Conservation (phyloP, 2,329 filamentous ascomycete genomes). For the Diaporthe citri region DNA sequence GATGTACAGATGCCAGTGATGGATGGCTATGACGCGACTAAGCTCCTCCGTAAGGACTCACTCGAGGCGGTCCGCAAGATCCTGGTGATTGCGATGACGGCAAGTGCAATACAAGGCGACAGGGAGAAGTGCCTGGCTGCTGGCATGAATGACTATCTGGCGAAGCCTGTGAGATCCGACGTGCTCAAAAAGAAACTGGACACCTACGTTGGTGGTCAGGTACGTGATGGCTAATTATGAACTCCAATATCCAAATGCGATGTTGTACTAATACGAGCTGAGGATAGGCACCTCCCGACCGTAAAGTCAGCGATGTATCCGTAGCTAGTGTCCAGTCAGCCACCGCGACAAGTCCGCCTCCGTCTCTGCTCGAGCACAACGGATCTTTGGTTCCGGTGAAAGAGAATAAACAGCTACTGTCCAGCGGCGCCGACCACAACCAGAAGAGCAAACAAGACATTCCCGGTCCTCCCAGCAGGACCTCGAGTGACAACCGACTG, state of each 20-base stretch:
- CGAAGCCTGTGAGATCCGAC: constrained; percentile 92
- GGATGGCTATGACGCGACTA: constrained; percentile 92
- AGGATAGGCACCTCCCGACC: constrained; percentile 36
- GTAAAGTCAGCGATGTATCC: constrained; percentile 37
- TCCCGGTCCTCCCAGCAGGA: constrained; percentile 45
- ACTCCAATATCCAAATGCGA: not conserved
- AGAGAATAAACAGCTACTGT: constrained; percentile 44
- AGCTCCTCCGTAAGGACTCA: constrained; percentile 81
- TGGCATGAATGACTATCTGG: constrained; percentile 97
- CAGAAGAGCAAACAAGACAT: constrained; percentile 31
- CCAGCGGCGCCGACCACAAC: constrained; percentile 2
- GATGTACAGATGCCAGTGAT: constrained; percentile 96
- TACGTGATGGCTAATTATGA: constrained; percentile 35
- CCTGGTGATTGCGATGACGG: constrained; percentile 98
- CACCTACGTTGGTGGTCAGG: constrained; percentile 61
- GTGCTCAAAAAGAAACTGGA: constrained; percentile 87
- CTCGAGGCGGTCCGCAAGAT: constrained; percentile 83
- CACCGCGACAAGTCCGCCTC: constrained; percentile 42
- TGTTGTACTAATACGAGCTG: not conserved
- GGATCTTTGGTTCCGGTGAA: constrained; percentile 42
- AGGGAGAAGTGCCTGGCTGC: constrained; percentile 95
- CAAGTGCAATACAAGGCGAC: constrained; percentile 93
- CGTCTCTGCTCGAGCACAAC: constrained; percentile 42
- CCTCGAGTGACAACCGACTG: constrained; percentile 51
- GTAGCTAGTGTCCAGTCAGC: constrained; percentile 35